These are phyloP conservation scores for Leishmania martiniquensis DNA, from an alignment of 208 protist species.

Conservation along the genomic window DNA sequence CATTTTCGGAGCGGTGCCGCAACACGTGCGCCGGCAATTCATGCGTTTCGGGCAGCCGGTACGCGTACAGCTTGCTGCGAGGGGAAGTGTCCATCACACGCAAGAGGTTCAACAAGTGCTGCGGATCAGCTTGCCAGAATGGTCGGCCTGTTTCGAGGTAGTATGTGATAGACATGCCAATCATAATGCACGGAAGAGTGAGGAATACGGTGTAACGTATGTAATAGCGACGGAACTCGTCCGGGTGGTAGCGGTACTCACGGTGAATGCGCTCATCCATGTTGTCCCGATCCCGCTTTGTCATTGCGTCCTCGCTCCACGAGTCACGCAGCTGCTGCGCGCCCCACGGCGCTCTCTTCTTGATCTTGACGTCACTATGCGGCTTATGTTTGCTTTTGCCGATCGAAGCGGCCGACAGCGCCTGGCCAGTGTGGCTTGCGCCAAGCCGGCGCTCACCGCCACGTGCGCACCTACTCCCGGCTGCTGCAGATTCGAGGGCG, in stretches of 20 bases:
- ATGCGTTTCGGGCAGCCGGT: conserved; percentile 54
- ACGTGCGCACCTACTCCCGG: not conserved
- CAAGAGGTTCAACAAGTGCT: conserved; percentile 73
- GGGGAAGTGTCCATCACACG: conserved; percentile 74
- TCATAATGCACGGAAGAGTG: conserved; percentile 50
- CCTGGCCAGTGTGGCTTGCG: not conserved
- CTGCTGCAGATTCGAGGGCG: not conserved
- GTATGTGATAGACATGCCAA: conserved; percentile 47
- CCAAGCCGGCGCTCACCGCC: not conserved
- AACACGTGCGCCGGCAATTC: conserved; percentile 65
- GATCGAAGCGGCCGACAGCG: not conserved
- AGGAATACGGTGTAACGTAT: conserved; percentile 56
- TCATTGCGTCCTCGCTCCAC: conserved; percentile 88
- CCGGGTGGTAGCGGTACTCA: conserved; percentile 89
- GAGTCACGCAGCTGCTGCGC: conserved; percentile 82
- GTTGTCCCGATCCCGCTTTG: conserved; percentile 67
- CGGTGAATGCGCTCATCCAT: conserved; percentile 82
- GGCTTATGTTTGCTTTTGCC: conserved; percentile 21
- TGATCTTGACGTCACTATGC: conserved; percentile 42
- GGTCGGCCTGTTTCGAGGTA: conserved; percentile 57
- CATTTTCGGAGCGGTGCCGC: conserved; percentile 43
- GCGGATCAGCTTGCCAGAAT: conserved; percentile 72
- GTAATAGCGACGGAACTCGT: conserved; percentile 63
- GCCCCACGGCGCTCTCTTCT: conserved; percentile 72
- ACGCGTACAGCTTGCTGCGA: conserved; percentile 66